A percentile compares a stretch with the other conserved stretches of the same genome.
Conservation (phyloP, 257 asterid genomes). For the Jacaranda mimosifolia region DNA sequence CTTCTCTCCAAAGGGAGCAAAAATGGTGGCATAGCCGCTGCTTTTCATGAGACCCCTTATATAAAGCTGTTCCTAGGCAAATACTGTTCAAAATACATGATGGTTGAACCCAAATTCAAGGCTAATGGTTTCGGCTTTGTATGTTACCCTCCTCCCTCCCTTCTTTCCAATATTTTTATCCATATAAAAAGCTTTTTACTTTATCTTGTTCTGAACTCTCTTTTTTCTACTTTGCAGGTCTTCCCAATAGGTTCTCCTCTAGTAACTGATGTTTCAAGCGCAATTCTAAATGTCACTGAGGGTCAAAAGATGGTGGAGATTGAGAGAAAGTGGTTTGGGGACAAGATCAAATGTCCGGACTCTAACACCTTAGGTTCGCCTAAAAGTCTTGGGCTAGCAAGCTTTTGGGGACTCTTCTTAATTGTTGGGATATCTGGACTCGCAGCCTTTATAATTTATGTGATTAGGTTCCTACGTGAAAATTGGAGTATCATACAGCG, state of each 20-base stretch:
- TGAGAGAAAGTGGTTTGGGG: constrained; percentile 38
- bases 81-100: constrained; percentile 49
- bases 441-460: constrained; percentile 35
- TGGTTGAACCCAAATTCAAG: constrained; percentile 48
- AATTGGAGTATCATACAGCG: constrained; percentile 24
- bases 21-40: constrained; percentile 49
- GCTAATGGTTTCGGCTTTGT: constrained; percentile 66
- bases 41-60: constrained; percentile 52
- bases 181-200: not conserved
- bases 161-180: constrained; percentile 34
- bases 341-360: constrained; percentile 28
- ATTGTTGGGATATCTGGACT: constrained; percentile 38
- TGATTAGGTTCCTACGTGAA: constrained; percentile 39
- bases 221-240: constrained; percentile 39
- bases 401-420: constrained; percentile 62
- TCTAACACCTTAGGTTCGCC: constrained; percentile 12
- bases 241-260: constrained; percentile 58
- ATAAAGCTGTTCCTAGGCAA: constrained; percentile 49
- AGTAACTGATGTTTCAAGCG: constrained; percentile 49
- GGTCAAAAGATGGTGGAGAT: constrained; percentile 31
- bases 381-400: constrained; percentile 40
- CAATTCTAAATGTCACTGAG: constrained; percentile 51
- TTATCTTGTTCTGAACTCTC: not conserved
- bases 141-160: constrained; percentile 27
- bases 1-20: constrained; percentile 45